These are phyloP conservation scores for Dalechampia spathulata DNA, from an alignment of 441 rosid species.

Conservation along the genomic window DNA sequence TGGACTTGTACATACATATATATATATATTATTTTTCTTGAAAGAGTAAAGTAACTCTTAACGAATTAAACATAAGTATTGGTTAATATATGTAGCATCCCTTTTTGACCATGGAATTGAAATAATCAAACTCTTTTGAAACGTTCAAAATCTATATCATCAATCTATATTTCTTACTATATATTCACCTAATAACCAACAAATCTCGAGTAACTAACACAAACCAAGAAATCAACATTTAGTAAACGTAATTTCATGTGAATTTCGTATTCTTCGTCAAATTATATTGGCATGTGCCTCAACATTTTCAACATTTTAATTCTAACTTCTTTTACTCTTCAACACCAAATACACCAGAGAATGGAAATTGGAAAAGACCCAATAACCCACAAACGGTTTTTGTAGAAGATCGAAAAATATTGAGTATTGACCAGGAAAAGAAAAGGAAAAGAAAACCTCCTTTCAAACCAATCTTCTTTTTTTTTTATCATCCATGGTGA, in stretches of 20 bases:
- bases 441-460: no score
- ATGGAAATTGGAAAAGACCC: constrained; percentile 23
- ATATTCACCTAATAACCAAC: neutral
- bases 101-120: neutral
- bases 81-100: neutral
- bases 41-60: neutral
- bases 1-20: no score
- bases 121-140: neutral
- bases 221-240: neutral
- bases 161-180: constrained; percentile 1
- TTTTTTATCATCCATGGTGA: neutral
- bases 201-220: neutral
- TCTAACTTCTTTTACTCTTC: constrained; percentile 3
- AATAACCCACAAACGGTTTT: constrained; percentile 17
- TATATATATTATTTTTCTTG: no score
- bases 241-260: neutral
- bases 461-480: no score
- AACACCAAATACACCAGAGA: neutral
- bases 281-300: neutral
- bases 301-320: neutral
- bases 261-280: neutral
- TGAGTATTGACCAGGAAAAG: no score
- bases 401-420: neutral
- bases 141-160: neutral
- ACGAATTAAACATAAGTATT: neutral